These are phyloP conservation scores for Nephelium lappaceum DNA, from an alignment of 345 rosid genomes.

Conservation along the genomic window DNA sequence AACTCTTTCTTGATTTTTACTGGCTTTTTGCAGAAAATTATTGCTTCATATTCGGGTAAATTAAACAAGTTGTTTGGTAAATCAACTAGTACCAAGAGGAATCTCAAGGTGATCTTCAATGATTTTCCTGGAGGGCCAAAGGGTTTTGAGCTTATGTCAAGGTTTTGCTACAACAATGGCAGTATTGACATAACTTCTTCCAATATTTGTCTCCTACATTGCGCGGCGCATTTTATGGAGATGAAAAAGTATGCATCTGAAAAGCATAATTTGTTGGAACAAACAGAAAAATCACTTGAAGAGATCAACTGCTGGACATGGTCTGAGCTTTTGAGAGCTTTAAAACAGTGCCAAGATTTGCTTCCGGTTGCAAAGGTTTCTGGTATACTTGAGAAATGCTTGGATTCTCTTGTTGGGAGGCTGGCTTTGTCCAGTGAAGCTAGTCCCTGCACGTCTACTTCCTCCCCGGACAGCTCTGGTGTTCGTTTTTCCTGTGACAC, in stretches of 20 bases:
- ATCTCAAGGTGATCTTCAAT: conserved; percentile 71
- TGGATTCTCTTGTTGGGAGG: conserved; percentile 68
- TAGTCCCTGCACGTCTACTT: conserved; percentile 77
- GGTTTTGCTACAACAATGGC: conserved; percentile 83
- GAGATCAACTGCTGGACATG: conserved; percentile 74
- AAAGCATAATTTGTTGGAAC: conserved; percentile 47
- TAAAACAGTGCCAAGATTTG: conserved; percentile 70
- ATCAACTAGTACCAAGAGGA: conserved; percentile 42
- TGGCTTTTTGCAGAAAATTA: conserved; percentile 57
- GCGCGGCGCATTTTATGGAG: conserved; percentile 82
- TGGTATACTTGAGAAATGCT: conserved; percentile 41
- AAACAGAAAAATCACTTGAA: conserved; percentile 63
- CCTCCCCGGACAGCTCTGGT: conserved; percentile 77
- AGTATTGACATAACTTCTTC: conserved; percentile 48
- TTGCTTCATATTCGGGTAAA: conserved; percentile 65
- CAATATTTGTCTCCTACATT: conserved; percentile 57
- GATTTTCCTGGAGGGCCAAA: conserved; percentile 89
- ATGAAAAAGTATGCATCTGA: conserved; percentile 44
- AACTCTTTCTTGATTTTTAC: conserved; percentile 3
- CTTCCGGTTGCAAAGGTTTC: conserved; percentile 34
- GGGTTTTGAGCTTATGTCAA: conserved; percentile 70
- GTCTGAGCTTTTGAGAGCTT: conserved; percentile 69
- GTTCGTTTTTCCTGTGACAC: conserved; percentile 76
- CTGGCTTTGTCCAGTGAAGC: conserved; percentile 56
- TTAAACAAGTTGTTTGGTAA: conserved; percentile 64